Percentiles rank a stretch among this genome's conserved stretches.
These are phyloP conservation scores for Chenopodium berlandieri DNA, from an alignment of 148 eudicot species.

Conservation along the genomic window DNA sequence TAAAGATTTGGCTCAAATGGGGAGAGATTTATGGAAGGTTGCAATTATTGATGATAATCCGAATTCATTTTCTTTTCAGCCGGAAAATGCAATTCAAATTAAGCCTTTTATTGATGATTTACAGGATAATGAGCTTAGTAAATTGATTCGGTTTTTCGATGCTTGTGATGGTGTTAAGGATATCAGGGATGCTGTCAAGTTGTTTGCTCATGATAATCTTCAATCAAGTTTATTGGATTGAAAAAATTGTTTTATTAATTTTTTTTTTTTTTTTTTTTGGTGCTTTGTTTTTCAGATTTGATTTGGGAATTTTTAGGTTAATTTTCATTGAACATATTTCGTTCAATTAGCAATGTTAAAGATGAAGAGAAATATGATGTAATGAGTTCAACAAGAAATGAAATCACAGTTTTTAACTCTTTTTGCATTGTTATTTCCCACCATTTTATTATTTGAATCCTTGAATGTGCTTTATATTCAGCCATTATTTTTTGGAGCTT, in stretches of 20 bases:
- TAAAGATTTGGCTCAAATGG: conserved; percentile 64
- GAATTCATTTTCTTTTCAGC: conserved; percentile 56
- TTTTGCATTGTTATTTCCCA: background rate
- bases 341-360: conserved; percentile 12
- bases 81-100: conserved; percentile 67
- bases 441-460: background rate
- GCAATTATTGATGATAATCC: conserved; percentile 90
- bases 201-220: conserved; percentile 5
- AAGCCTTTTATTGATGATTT: conserved; percentile 58
- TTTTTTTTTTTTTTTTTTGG: background rate
- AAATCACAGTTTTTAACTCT: background rate
- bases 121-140: conserved; percentile 49
- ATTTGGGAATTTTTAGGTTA: background rate
- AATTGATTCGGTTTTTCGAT: conserved; percentile 46
- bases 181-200: conserved; percentile 63
- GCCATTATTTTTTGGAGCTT: background rate
- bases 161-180: conserved; percentile 47
- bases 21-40: conserved; percentile 63
- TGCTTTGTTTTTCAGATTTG: conserved; percentile 3
- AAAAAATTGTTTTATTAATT: background rate
- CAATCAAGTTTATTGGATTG: background rate
- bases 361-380: background rate
- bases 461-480: background rate
- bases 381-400: conserved; percentile 9
- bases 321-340: conserved; percentile 21